Evolutionary conservation across 768 basidiomycete species (phyloP).

Genomic region (Suillus alpinus): DNA sequence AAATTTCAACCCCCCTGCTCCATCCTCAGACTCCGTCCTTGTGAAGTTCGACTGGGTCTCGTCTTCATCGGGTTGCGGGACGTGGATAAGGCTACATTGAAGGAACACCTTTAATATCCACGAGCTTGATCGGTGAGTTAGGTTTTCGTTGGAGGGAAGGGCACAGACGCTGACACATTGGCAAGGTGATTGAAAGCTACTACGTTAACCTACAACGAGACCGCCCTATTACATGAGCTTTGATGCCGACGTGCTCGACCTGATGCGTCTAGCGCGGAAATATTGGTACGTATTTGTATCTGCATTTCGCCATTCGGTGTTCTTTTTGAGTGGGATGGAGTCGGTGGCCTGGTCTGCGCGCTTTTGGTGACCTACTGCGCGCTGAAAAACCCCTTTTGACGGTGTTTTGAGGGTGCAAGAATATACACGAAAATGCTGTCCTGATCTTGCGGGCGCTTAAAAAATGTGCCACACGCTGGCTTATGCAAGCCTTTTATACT

Average conservation of each 20-base stretch:
- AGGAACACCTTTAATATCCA: constrained; percentile 83
- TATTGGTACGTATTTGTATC: no score
- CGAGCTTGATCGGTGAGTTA: no score
- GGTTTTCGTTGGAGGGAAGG: no score
- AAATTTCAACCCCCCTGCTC: constrained; percentile 39
- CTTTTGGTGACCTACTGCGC: background rate
- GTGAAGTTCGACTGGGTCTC: constrained; percentile 53
- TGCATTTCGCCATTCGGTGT: no score
- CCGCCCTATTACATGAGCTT: no score
- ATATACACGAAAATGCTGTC: no score
- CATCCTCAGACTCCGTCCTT: constrained; percentile 7
- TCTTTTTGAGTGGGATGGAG: background rate
- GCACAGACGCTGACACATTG: constrained; percentile 38
- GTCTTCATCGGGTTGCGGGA: constrained; percentile 97
- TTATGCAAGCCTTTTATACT: no score
- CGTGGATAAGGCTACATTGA: constrained; percentile 84
- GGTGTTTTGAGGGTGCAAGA: background rate
- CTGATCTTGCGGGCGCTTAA: background rate
- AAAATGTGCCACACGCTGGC: no score
- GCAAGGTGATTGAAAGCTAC: no score
- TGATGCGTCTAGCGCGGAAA: constrained; percentile 68
- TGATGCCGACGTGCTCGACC: no score
- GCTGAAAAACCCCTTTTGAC: background rate
- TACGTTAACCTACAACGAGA: no score
- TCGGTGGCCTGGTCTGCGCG: no score